Conservation (phyloP, 768 basidiomycete species). For the Lactarius tabidus region DNA sequence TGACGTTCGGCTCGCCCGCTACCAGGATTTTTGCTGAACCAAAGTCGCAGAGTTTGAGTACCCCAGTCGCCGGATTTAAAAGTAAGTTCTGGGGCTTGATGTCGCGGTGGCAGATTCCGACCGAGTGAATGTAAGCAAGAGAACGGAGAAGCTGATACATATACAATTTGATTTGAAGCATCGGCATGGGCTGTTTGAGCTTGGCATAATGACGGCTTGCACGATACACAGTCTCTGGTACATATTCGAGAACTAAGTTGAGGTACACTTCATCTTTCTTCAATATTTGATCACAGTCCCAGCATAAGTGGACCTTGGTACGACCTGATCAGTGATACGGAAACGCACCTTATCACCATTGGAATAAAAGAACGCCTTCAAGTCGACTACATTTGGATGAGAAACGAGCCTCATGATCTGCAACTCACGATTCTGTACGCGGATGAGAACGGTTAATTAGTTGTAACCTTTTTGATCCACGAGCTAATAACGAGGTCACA, state of each 20-base stretch:
- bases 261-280: constrained; percentile 99
- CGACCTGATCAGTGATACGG: neutral
- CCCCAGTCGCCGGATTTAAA: constrained; percentile 93
- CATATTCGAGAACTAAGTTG: constrained; percentile 98
- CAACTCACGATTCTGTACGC: constrained; percentile 87
- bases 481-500: constrained; percentile 14
- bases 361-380: constrained; percentile 98
- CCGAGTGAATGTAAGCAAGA: constrained; percentile 97
- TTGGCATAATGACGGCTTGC: constrained; percentile 98
- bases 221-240: constrained; percentile 98
- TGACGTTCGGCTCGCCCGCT: constrained; percentile 97
- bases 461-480: constrained; percentile 7
- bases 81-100: constrained; percentile 99
- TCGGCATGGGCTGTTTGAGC: constrained; percentile 99
- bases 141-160: constrained; percentile 99
- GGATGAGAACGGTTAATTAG: constrained; percentile 2
- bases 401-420: constrained; percentile 98
- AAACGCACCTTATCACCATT: constrained; percentile 93
- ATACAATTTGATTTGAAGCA: constrained; percentile 99
- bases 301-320: neutral
- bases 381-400: constrained; percentile 97
- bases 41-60: constrained; percentile 98
- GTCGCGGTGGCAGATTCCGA: constrained; percentile 99
- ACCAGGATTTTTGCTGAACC: constrained; percentile 98
- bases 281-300: constrained; percentile 17